Conservation (phyloP, 495 filamentous ascomycete species). For the Trypethelium eluteriae region DNA sequence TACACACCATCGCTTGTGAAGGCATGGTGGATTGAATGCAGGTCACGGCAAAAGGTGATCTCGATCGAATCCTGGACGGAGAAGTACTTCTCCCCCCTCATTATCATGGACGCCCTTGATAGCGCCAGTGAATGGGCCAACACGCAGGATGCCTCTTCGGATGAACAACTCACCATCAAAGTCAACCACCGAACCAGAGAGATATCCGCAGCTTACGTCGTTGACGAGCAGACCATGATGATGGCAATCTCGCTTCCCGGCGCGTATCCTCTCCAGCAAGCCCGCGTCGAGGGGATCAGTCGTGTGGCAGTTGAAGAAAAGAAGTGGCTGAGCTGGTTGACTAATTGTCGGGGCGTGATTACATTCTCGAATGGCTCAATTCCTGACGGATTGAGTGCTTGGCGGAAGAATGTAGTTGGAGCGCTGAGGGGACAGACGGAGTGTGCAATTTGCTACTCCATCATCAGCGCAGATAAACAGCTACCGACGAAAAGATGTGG, state of each 20-base stretch:
- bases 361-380: slow-evolving; percentile 80
- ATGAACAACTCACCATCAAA: slow-evolving; percentile 64
- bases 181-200: slow-evolving; percentile 61
- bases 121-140: slow-evolving; percentile 64
- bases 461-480: slow-evolving; percentile 77
- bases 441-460: slow-evolving; percentile 94
- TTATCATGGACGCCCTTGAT: slow-evolving; percentile 63
- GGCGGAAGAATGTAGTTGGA: slow-evolving; percentile 73
- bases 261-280: slow-evolving; percentile 70
- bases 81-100: slow-evolving; percentile 73
- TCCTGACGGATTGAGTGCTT: slow-evolving; percentile 74
- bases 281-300: slow-evolving; percentile 66
- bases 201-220: slow-evolving; percentile 69
- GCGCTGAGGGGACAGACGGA: slow-evolving; percentile 88
- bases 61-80: slow-evolving; percentile 74
- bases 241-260: slow-evolving; percentile 71
- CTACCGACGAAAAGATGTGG: slow-evolving; percentile 83
- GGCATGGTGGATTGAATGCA: slow-evolving; percentile 74
- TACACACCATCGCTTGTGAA: slow-evolving; percentile 71
- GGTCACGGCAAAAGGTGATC: slow-evolving; percentile 65
- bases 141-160: slow-evolving; percentile 2
- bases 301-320: slow-evolving; percentile 79
- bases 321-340: slow-evolving; percentile 82
- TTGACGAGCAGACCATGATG: slow-evolving; percentile 77
- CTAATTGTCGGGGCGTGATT: slow-evolving; percentile 83